Conservation (phyloP, 1,139 yeast genomes). For the Meyerozyma sp. region DNA sequence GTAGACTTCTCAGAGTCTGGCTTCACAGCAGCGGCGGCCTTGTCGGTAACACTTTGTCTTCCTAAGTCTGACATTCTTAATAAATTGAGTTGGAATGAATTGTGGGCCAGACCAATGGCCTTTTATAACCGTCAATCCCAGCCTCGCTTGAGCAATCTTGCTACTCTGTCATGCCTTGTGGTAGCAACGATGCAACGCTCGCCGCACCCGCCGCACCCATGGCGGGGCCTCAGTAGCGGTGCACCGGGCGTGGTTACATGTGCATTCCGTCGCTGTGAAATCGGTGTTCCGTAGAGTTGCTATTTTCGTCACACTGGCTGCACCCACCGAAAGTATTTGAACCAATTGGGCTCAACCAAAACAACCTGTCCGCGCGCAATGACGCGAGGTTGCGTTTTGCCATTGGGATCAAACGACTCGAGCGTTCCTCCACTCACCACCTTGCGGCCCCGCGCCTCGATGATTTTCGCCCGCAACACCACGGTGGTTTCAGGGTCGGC, state of each 20-base stretch:
- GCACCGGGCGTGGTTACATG: not conserved
- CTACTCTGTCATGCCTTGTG: not conserved
- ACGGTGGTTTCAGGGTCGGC: constrained; percentile 63
- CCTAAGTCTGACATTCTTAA: constrained; percentile 13
- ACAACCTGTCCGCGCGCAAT: constrained; percentile 59
- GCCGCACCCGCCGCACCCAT: not conserved
- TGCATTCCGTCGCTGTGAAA: too few relatives aligned
- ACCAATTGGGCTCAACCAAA: constrained; percentile 78
- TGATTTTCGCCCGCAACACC: constrained; percentile 62
- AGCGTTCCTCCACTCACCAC: constrained; percentile 66
- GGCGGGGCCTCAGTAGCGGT: not conserved
- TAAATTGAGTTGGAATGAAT: not conserved
- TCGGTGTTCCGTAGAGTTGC: not conserved
- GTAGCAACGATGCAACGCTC: not conserved
- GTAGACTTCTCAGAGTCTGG: constrained; percentile 13
- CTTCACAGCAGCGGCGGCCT: constrained; percentile 12
- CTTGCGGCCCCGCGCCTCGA: constrained; percentile 70
- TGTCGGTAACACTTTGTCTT: constrained; percentile 12
- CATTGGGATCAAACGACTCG: constrained; percentile 28
- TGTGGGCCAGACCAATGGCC: not conserved
- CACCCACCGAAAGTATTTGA: constrained; percentile 63
- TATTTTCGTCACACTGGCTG: constrained; percentile 12
- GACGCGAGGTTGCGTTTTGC: constrained; percentile 20
- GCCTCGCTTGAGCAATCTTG: not conserved
- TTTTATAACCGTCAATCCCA: not conserved